Conservation (phyloP, 345 rosid species). For the Geranium rotundifolium region DNA sequence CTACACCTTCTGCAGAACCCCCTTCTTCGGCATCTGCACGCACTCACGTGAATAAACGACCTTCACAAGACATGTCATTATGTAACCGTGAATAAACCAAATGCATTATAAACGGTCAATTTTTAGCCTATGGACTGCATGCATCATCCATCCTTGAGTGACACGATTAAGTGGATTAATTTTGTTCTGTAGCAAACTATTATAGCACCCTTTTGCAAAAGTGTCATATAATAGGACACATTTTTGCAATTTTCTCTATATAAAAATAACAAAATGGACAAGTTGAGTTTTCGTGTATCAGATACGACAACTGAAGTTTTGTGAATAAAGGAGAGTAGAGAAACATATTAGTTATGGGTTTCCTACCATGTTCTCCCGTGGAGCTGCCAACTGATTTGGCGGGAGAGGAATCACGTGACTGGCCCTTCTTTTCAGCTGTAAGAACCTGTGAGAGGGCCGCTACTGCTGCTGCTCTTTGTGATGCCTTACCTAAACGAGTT, state of each 20-base stretch:
- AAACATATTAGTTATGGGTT: slow-evolving; percentile 28
- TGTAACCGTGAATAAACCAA: no score
- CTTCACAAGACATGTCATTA: no score
- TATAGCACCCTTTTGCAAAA: not conserved
- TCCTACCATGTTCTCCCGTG: slow-evolving; percentile 24
- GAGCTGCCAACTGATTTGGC: slow-evolving; percentile 31
- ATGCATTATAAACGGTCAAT: no score
- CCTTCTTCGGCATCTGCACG: not conserved
- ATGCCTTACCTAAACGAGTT: slow-evolving; percentile 34
- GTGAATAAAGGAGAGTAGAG: not conserved
- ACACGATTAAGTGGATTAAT: no score
- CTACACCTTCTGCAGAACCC: slow-evolving; percentile 29
- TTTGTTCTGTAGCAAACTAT: no score
- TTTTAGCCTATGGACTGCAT: no score
- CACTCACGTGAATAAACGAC: no score
- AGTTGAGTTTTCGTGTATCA: slow-evolving; percentile 6
- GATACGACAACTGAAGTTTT: not conserved
- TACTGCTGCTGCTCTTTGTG: slow-evolving; percentile 93
- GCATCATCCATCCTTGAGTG: no score
- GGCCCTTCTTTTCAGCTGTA: slow-evolving; percentile 61
- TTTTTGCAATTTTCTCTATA: no score
- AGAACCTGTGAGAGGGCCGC: slow-evolving; percentile 94
- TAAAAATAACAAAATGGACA: no score
- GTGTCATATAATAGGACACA: not conserved
- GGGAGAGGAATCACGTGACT: slow-evolving; percentile 55